Evolutionary conservation across 352 stramenopile species (phyloP), one percentile per base, ranked within the genome.

Genomic region (Albugo laibachii): DNA sequence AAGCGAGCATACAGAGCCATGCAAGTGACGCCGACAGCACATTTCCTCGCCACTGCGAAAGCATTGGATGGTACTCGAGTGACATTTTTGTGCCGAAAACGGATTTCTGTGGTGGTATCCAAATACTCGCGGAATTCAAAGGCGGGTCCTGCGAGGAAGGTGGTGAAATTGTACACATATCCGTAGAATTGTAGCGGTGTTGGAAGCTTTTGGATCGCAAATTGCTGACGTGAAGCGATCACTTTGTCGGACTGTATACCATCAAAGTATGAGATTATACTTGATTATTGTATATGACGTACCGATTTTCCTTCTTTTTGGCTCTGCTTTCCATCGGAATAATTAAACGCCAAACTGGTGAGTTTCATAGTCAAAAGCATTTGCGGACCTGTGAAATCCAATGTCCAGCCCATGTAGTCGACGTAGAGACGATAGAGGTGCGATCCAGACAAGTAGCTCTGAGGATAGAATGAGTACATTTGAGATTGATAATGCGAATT

Each of bases 341-440:
- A 81, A 61, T 98, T 98, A 73, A 87, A 98, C n/a, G 86, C 92
- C 55, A 98, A 94, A 61, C 87, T 93, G 49, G 93, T 97, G 34
- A 98, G 74, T 61, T 98, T 98, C 67, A 97, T 96, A 27, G 95
- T 86, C 19, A 98, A 66, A 44, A 97, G 66, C 88, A 95, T 95
- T 59, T 95, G 82, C 14, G 72, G 57, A 1, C 61, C 83, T 0
- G 81, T 95, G 43, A 80, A 85, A 61, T 96, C 84, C 21, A 92
- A 37, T 15, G 49, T 87, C 71, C 71, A 89, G 56, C 78, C 78
- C 71, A 97, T 91, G 60, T 97, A 98, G 57, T 97, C 93, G 40
- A 96, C 83, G 49, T 93, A 94, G 36, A 96, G 59, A 54, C 92
- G 88, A 62, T 98, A 95, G 41, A 97, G 74, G 62, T 98, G 93